These are phyloP conservation scores for Beauveria sp. DNA, from an alignment of 2,329 filamentous ascomycete species.

Conservation along the genomic window DNA sequence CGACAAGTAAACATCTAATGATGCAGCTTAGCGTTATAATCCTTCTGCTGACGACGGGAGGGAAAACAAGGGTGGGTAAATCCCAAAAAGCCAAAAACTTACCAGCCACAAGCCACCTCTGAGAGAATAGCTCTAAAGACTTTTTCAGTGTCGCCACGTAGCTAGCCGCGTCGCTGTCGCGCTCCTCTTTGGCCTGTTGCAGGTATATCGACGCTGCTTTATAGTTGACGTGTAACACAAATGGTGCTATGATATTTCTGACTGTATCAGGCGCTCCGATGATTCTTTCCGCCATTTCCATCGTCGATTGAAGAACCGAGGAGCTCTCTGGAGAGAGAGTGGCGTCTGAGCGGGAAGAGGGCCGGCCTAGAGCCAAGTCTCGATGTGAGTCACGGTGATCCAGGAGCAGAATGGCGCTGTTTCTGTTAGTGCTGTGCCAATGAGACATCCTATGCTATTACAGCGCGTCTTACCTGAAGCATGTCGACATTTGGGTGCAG, in stretches of 20 bases:
- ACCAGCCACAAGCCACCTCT: conserved; percentile 5
- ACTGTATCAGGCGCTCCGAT: not conserved
- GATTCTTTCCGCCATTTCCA: conserved; percentile 3
- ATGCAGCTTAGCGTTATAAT: not conserved
- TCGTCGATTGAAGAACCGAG: not conserved
- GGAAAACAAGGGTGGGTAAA: no score
- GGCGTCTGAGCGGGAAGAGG: not conserved
- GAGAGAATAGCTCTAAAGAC: not conserved
- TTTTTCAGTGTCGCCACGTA: not conserved
- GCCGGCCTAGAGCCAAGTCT: not conserved
- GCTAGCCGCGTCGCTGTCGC: not conserved
- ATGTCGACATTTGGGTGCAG: conserved; percentile 15
- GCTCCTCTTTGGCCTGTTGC: not conserved
- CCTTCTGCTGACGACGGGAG: no score
- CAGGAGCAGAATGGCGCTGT: conserved; percentile 1
- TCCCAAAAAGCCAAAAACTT: not conserved
- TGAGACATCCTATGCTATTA: not conserved
- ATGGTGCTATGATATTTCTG: not conserved
- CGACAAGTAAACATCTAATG: not conserved
- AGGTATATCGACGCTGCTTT: conserved; percentile 4
- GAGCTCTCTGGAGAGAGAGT: not conserved
- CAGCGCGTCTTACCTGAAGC: conserved; percentile 12
- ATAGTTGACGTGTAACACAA: conserved; percentile 7
- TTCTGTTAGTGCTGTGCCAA: not conserved
- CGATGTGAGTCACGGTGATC: not conserved